These are phyloP conservation scores for Ceratobasidium sp. DNA, from an alignment of 1,284 basidiomycete species.

Conservation along the genomic window DNA sequence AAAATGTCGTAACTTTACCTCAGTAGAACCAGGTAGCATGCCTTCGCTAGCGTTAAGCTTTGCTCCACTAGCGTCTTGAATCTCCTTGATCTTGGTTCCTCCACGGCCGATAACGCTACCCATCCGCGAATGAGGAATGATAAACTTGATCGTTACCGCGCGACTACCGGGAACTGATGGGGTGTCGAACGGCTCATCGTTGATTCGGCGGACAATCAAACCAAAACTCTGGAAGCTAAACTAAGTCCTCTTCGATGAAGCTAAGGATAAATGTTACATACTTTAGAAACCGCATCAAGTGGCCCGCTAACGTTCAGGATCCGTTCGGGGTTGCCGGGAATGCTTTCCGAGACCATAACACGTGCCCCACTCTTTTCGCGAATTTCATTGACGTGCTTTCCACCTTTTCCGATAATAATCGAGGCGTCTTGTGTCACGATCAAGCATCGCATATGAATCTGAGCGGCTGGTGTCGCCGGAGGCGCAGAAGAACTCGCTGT, in stretches of 20 bases:
- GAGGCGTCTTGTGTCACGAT: conserved; percentile 99
- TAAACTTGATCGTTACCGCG: conserved; percentile 99
- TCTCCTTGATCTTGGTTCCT: conserved; percentile 99
- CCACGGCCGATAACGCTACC: conserved; percentile 98
- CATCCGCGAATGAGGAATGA: conserved; percentile 99
- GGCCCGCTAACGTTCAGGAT: conserved; percentile 97
- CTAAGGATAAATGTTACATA: conserved; percentile 53
- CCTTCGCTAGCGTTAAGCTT: conserved; percentile 96
- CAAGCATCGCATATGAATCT: conserved; percentile 92
- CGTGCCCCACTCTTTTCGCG: conserved; percentile 96
- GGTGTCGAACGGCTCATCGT: conserved; percentile 98
- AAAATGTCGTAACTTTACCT: conserved; percentile 66
- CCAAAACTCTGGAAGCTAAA: conserved; percentile 84
- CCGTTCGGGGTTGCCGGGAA: conserved; percentile 97
- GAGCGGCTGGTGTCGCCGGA: conserved; percentile 55
- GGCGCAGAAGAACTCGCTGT: conserved; percentile 60
- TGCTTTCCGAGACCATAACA: conserved; percentile 95
- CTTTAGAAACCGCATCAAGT: conserved; percentile 98
- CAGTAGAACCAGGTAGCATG: conserved; percentile 98
- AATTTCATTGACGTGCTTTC: conserved; percentile 98
- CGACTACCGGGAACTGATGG: conserved; percentile 97
- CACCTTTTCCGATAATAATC: conserved; percentile 98
- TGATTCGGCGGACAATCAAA: conserved; percentile 97
- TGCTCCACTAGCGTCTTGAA: conserved; percentile 98
- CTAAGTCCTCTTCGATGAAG: conserved; percentile 40